Evolutionary conservation across 1,284 basidiomycete genomes (phyloP).

Genomic region (Exobasidium rhododendri): DNA sequence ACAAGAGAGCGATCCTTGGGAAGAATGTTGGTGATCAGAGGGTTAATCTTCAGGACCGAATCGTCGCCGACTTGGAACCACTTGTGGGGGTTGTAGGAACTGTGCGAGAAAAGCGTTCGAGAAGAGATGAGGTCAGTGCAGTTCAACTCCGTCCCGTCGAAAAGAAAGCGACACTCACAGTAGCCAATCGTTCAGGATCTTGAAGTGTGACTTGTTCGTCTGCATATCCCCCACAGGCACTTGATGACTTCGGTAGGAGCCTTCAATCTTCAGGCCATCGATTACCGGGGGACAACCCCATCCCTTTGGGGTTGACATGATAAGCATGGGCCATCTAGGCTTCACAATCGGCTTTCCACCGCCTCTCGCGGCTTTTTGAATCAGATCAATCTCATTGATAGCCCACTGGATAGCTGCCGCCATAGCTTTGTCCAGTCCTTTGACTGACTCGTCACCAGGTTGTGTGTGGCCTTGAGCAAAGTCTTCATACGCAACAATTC

Average conservation of each 20-base stretch:
- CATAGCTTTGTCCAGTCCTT: constrained; percentile 60
- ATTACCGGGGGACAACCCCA: constrained; percentile 66
- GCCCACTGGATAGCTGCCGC: constrained; percentile 75
- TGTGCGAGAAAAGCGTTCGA: no score
- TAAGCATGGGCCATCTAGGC: constrained; percentile 79
- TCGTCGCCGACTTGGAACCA: constrained; percentile 56
- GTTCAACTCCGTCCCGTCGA: no score
- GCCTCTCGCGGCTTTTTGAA: constrained; percentile 71
- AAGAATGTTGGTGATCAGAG: neutral
- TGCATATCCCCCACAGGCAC: constrained; percentile 74
- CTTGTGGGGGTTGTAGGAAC: constrained; percentile 49
- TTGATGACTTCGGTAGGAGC: constrained; percentile 68
- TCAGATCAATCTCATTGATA: constrained; percentile 58
- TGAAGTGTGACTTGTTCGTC: constrained; percentile 65
- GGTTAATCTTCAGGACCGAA: constrained; percentile 54
- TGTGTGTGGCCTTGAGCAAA: constrained; percentile 64
- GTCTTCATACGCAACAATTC: constrained; percentile 69
- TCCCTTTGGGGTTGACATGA: constrained; percentile 75
- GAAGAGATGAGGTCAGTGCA: no score
- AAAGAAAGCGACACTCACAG: no score
- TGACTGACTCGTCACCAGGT: constrained; percentile 53
- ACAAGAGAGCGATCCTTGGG: neutral
- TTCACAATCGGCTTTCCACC: constrained; percentile 74
- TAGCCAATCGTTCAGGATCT: constrained; percentile 56
- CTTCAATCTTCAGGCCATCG: constrained; percentile 70